Evolutionary conservation across 192 early-diverging fungal species (phyloP).

Genomic region (Mortierella antarctica): DNA sequence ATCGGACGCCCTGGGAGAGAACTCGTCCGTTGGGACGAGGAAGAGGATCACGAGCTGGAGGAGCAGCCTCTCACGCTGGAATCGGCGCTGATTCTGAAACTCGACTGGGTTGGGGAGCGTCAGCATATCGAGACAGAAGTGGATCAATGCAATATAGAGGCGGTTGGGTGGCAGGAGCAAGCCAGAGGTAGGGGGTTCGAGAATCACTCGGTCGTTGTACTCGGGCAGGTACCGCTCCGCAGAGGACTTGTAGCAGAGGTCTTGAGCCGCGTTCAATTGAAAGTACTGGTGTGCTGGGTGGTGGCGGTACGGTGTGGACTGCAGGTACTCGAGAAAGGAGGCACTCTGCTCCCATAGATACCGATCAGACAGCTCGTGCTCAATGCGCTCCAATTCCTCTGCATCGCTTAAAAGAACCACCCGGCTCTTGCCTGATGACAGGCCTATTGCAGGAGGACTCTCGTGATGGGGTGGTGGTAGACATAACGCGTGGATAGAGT

Average conservation of each 20-base stretch:
- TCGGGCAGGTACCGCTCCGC: slow-evolving; percentile 22
- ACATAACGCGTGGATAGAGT: slow-evolving; percentile 19
- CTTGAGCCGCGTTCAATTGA: slow-evolving; percentile 36
- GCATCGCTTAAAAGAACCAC: neutral
- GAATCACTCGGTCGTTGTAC: slow-evolving; percentile 23
- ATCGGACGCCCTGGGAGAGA: slow-evolving; percentile 13
- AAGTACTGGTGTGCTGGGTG: slow-evolving; percentile 31
- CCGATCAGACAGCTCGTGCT: slow-evolving; percentile 32
- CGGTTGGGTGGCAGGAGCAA: slow-evolving; percentile 36
- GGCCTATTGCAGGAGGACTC: neutral
- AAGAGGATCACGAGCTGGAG: slow-evolving; percentile 31
- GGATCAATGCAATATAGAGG: slow-evolving; percentile 37
- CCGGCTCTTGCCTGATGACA: no score
- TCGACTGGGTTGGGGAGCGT: slow-evolving; percentile 20
- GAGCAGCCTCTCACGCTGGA: slow-evolving; percentile 20
- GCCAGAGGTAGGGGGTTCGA: slow-evolving; percentile 37
- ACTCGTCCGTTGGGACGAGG: slow-evolving; percentile 46
- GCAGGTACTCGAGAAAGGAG: slow-evolving; percentile 25
- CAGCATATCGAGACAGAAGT: slow-evolving; percentile 46
- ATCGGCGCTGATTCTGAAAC: slow-evolving; percentile 22
- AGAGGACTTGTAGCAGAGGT: slow-evolving; percentile 23
- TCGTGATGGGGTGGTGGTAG: no score
- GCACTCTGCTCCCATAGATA: slow-evolving; percentile 36
- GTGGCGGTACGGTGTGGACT: neutral
- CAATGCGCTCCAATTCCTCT: slow-evolving; percentile 1